Evolutionary conservation across 139 green algal genomes (phyloP).

Genomic region (Diplosphaera chodatii): DNA sequence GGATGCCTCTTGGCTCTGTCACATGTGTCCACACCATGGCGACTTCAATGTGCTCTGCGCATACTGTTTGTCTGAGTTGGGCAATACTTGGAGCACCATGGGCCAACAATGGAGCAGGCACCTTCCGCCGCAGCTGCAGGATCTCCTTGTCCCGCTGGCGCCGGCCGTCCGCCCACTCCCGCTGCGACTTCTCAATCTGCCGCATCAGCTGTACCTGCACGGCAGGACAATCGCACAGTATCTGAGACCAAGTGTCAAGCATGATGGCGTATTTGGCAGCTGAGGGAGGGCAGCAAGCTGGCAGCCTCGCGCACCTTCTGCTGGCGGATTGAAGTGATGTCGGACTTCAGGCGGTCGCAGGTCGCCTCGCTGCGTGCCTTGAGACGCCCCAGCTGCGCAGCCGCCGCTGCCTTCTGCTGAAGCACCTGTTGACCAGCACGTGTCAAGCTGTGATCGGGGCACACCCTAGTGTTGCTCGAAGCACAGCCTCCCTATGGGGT

Average conservation of each 20-base stretch:
- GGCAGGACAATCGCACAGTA: too few relatives aligned
- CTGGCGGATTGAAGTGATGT: conserved; percentile 79
- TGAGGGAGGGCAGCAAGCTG: too few relatives aligned
- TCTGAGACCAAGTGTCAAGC: too few relatives aligned
- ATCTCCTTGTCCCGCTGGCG: conserved; percentile 60
- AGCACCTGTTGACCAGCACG: not conserved
- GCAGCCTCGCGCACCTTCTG: conserved; percentile 73
- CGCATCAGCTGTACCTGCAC: conserved; percentile 42
- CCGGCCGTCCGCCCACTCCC: conserved; percentile 44
- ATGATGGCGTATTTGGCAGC: too few relatives aligned
- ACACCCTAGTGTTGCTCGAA: too few relatives aligned
- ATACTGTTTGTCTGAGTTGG: too few relatives aligned
- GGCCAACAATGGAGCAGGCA: not conserved
- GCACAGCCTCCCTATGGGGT: too few relatives aligned
- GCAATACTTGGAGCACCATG: too few relatives aligned
- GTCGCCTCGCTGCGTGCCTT: conserved; percentile 32
- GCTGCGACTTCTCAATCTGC: conserved; percentile 44
- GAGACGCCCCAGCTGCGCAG: conserved; percentile 32
- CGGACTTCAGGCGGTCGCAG: conserved; percentile 49
- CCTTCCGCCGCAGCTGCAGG: conserved; percentile 45
- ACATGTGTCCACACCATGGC: too few relatives aligned
- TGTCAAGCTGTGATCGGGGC: too few relatives aligned
- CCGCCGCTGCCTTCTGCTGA: conserved; percentile 9
- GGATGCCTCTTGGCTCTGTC: not conserved
- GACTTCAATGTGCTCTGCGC: too few relatives aligned